These are phyloP conservation scores for Kazachstania psychrophila DNA, from an alignment of 805 yeast genomes.

Conservation along the genomic window DNA sequence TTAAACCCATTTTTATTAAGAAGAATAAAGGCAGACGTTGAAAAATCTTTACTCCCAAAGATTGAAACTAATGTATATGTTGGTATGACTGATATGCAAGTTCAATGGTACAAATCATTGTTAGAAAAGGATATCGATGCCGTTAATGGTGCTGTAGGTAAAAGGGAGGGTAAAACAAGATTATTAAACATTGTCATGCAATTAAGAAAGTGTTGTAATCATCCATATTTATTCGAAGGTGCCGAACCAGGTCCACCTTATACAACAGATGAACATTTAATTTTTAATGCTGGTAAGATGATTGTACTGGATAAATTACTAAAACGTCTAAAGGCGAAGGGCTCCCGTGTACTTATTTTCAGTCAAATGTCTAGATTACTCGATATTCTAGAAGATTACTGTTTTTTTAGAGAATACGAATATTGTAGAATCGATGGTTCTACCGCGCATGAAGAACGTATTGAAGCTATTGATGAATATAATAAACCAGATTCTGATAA, in stretches of 20 bases:
- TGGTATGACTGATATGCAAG: constrained; percentile 94
- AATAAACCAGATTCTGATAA: constrained; percentile 74
- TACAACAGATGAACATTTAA: constrained; percentile 89
- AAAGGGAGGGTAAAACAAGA: constrained; percentile 86
- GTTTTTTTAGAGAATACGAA: constrained; percentile 70
- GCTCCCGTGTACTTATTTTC: constrained; percentile 84
- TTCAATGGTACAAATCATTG: constrained; percentile 79
- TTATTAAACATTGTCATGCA: constrained; percentile 93
- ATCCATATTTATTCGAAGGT: constrained; percentile 95
- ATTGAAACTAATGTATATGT: constrained; percentile 82
- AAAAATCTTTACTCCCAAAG: constrained; percentile 80
- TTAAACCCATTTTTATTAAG: constrained; percentile 80
- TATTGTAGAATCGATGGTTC: constrained; percentile 93
- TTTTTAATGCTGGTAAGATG: constrained; percentile 87
- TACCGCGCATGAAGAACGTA: constrained; percentile 87
- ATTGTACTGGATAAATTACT: constrained; percentile 75
- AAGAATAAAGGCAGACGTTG: constrained; percentile 88
- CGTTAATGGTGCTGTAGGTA: constrained; percentile 88
- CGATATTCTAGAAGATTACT: constrained; percentile 88
- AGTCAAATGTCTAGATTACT: constrained; percentile 89
- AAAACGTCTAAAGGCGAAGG: constrained; percentile 59
- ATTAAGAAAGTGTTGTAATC: constrained; percentile 91
- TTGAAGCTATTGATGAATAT: constrained; percentile 85
- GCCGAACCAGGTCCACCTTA: constrained; percentile 98
- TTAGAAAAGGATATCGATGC: constrained; percentile 93